Conservation (phyloP, 306 rosid species). For the Arachis hypogaea region DNA sequence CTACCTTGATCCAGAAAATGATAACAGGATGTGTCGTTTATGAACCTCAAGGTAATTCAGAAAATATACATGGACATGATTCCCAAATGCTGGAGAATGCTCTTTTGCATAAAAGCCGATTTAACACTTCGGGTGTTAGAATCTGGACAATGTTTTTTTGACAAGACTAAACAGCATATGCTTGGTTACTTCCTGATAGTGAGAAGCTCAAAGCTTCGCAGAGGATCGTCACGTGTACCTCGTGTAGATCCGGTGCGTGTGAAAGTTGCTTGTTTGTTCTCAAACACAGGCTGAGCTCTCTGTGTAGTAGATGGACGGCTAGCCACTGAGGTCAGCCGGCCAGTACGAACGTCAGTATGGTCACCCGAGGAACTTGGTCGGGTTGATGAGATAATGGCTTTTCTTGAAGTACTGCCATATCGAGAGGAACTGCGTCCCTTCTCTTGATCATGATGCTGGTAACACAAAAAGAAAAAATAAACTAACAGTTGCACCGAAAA, state of each 20-base stretch:
- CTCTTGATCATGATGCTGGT: slow-evolving; percentile 73
- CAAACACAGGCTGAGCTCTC: slow-evolving; percentile 53
- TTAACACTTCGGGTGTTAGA: slow-evolving; percentile 15
- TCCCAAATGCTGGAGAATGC: slow-evolving; percentile 36
- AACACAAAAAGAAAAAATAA: slow-evolving; percentile 37
- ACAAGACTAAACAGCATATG: slow-evolving; percentile 14
- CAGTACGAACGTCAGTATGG: slow-evolving; percentile 64
- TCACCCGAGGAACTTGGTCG: slow-evolving; percentile 86
- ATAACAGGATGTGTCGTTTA: slow-evolving; percentile 37
- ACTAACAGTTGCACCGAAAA: background rate
- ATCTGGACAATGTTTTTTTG: slow-evolving; percentile 34
- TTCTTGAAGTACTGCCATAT: slow-evolving; percentile 91
- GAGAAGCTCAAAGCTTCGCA: slow-evolving; percentile 91
- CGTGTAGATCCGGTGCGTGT: slow-evolving; percentile 55
- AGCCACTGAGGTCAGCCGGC: slow-evolving; percentile 57
- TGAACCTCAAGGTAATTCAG: slow-evolving; percentile 38
- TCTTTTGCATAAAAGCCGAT: slow-evolving; percentile 39
- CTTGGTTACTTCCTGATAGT: slow-evolving; percentile 78
- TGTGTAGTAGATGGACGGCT: slow-evolving; percentile 70
- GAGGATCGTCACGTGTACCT: slow-evolving; percentile 85
- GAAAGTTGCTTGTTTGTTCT: slow-evolving; percentile 57
- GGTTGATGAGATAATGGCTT: slow-evolving; percentile 58
- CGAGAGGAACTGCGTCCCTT: slow-evolving; percentile 74
- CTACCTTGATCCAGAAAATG: slow-evolving; percentile 38
- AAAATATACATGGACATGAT: slow-evolving; percentile 51